phyloP scores from a whole-genome alignment of 108 stramenopile genomes.

The Pseudonitzschia multiseries region DNA sequence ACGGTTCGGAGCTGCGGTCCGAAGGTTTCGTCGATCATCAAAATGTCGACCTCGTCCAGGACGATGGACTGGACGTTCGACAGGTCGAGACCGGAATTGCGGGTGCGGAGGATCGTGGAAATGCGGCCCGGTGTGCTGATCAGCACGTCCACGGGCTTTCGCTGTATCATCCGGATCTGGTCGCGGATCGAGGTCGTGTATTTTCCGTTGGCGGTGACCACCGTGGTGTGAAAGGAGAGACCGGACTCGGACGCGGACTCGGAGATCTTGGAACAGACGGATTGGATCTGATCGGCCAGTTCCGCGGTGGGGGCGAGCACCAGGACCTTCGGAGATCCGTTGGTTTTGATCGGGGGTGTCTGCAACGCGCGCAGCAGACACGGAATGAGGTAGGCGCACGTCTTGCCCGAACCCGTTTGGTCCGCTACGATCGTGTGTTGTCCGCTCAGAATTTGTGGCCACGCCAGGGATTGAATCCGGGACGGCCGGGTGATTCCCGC shows the following conservation, averaged over 20 bases:
- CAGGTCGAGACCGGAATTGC: slow-evolving; percentile 71
- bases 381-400: slow-evolving; percentile 88
- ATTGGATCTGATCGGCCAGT: slow-evolving; percentile 84
- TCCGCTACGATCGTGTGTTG: slow-evolving; percentile 85
- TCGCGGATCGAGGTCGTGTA: slow-evolving; percentile 71
- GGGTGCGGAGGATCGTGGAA: slow-evolving; percentile 79
- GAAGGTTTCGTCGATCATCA: slow-evolving; percentile 85
- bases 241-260: too few species aligned
- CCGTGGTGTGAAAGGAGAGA: slow-evolving; percentile 49
- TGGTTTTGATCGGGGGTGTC: slow-evolving; percentile 18
- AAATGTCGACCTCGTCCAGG: slow-evolving; percentile 93
- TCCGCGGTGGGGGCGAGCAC: slow-evolving; percentile 92
- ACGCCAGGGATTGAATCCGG: slow-evolving; percentile 77
- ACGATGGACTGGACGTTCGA: slow-evolving; percentile 66
- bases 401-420: slow-evolving; percentile 93
- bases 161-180: slow-evolving; percentile 73
- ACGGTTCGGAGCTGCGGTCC: slow-evolving; percentile 87
- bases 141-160: slow-evolving; percentile 77
- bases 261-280: slow-evolving; percentile 58
- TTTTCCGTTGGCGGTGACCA: slow-evolving; percentile 70
- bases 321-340: slow-evolving; percentile 60
- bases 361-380: slow-evolving; percentile 52
- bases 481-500: slow-evolving; percentile 68
- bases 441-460: slow-evolving; percentile 67
- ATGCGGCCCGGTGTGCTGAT: slow-evolving; percentile 91